Conservation (phyloP, 257 asterid genomes). For the Rehmannia glutinosa region DNA sequence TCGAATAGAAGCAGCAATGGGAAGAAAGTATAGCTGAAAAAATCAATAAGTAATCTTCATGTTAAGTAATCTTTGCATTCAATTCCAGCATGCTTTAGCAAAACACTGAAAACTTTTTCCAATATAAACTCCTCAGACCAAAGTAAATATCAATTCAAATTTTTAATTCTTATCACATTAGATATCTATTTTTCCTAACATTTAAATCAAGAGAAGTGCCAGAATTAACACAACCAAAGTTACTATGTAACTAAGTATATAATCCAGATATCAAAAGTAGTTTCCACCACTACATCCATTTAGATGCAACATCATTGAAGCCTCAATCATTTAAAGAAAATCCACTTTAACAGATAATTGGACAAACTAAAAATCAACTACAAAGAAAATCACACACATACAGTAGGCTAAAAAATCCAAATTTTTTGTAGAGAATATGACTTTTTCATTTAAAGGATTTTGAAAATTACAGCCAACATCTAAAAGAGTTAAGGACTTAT, state of each 20-base stretch:
- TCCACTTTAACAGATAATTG: too few species aligned
- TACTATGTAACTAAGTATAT: not conserved
- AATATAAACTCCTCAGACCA: not conserved
- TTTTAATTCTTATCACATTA: too few species aligned
- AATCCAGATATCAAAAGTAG: not conserved
- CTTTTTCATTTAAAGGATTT: too few species aligned
- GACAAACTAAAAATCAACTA: too few species aligned
- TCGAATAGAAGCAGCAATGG: slow-evolving; percentile 87
- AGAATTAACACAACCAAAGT: not conserved
- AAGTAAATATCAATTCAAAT: not conserved
- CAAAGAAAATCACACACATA: too few species aligned
- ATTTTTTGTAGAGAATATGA: too few species aligned
- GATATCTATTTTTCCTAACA: not conserved
- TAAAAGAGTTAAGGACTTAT: too few species aligned
- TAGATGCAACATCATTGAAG: too few species aligned
- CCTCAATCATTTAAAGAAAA: too few species aligned
- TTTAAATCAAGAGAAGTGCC: not conserved
- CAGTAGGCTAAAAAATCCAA: too few species aligned
- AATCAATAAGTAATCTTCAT: slow-evolving; percentile 11
- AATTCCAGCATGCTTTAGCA: not conserved
- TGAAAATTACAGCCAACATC: too few species aligned
- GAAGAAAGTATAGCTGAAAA: slow-evolving; percentile 72
- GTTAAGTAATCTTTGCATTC: not conserved
- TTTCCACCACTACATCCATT: too few species aligned
- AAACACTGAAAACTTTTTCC: not conserved